A percentile compares a stretch with the other conserved stretches of the same genome.
Conservation (phyloP, 2,329 filamentous ascomycete genomes). For the Fusarium subglutinans region DNA sequence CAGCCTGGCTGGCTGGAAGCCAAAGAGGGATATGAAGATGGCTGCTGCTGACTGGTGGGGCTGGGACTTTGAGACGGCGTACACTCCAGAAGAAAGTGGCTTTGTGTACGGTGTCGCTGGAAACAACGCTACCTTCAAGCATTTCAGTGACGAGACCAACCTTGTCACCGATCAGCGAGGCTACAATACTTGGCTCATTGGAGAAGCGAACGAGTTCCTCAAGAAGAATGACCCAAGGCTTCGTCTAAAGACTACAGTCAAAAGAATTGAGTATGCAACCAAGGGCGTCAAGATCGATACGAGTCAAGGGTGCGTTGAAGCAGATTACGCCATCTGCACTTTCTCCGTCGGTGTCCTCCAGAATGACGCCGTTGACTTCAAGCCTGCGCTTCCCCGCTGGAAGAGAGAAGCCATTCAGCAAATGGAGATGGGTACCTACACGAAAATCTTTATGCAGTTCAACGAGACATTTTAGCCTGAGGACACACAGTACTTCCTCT, state of each 20-base stretch:
- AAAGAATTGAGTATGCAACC: constrained; percentile 61
- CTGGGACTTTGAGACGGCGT: constrained; percentile 68
- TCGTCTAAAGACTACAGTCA: constrained; percentile 66
- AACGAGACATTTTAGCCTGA: constrained; percentile 70
- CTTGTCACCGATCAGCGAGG: constrained; percentile 70
- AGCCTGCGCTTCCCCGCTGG: constrained; percentile 68
- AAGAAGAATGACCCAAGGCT: constrained; percentile 62
- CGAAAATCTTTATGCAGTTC: constrained; percentile 78
- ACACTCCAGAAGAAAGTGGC: constrained; percentile 63
- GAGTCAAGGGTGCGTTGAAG: constrained; percentile 65
- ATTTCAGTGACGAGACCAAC: constrained; percentile 69
- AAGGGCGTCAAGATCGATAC: constrained; percentile 64
- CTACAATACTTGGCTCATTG: constrained; percentile 64
- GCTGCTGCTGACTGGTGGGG: constrained; percentile 66
- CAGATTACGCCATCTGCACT: constrained; percentile 71
- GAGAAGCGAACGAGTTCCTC: constrained; percentile 67
- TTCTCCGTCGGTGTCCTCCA: constrained; percentile 76
- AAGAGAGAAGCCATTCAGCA: constrained; percentile 70
- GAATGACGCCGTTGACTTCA: constrained; percentile 66
- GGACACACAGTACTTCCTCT: constrained; percentile 56
- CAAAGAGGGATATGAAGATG: constrained; percentile 59
- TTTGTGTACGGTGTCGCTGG: constrained; percentile 64
- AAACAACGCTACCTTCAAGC: constrained; percentile 69
- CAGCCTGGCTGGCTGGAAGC: constrained; percentile 69
- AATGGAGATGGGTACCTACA: constrained; percentile 73